These are phyloP conservation scores for Tuber melanosporum DNA, from an alignment of 495 filamentous ascomycete genomes.

Conservation along the genomic window DNA sequence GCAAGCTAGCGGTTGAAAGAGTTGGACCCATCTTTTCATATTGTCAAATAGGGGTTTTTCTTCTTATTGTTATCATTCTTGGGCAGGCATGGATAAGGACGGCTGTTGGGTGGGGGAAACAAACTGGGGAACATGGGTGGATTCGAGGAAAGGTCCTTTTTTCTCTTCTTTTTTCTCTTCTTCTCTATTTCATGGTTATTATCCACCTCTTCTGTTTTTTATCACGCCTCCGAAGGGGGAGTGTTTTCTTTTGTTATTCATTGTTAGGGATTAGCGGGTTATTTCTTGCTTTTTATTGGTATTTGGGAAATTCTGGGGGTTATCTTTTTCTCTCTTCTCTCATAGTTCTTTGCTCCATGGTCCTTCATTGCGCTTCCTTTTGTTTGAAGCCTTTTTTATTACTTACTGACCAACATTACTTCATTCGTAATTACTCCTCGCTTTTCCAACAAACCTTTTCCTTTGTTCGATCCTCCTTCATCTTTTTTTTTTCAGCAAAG, in stretches of 20 bases:
- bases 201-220: neutral
- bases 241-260: neutral
- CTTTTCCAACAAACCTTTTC: constrained; percentile 22
- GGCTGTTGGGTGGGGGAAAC: neutral
- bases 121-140: neutral
- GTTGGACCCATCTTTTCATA: neutral
- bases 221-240: neutral
- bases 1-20: neutral
- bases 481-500: constrained; percentile 19
- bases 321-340: neutral
- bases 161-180: neutral
- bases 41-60: neutral
- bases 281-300: neutral
- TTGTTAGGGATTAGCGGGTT: constrained; percentile 1
- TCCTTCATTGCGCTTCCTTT: neutral
- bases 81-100: neutral
- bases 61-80: neutral
- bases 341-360: neutral
- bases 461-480: constrained; percentile 10
- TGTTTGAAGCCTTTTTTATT: constrained; percentile 24
- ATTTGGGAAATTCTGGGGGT: neutral
- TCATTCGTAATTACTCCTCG: constrained; percentile 3
- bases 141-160: neutral
- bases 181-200: neutral
- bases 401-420: constrained; percentile 14